Base-by-base conservation (phyloP, 768 basidiomycete genomes). In the Nidula microcarpa region DNA sequence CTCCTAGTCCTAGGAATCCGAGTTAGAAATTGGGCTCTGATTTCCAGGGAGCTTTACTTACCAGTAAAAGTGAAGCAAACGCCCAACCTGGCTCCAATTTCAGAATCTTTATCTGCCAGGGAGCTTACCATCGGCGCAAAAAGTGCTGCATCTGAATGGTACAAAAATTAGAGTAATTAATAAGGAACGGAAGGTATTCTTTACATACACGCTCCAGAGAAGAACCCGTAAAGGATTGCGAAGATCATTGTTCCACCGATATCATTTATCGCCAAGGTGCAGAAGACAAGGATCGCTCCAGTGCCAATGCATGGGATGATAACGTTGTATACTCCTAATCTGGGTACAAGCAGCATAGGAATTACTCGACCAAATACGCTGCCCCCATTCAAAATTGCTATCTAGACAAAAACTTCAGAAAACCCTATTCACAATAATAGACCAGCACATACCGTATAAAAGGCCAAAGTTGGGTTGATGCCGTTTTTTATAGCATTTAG, bases 141-240 rank as follows among this genome's bases (percentile, higher is more conserved):
- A 13, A 82, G 68, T 36, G 71, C 74, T 6, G 68, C 65, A 57
- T 72, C 75, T 75, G 23, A 30, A 41, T 34, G 54, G 53, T 36
- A 59, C 54, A 4, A 58, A 58, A 23, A 67, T 47, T 59, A 43
- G 47, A 37, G 6, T 17, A 6, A 13, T 39, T 35, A 30, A 51
- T 8, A 13, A 11, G 16, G 13, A 30, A 14, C 23, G 39, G 43
- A 34, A n/a, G 43, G 5, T 10, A 3, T 33, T 8, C n/a, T 65
- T 55, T 51, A 68, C 78, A 55, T 69, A 71, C 69, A 82, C 57
- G 59, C 55, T 14, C 79, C 80, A 34, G 70, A 65, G 53, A 79
- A 80, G 55, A 78, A 78, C 6, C 80, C 81, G 56, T 70, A 81
- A 1, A 75, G 43, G 10, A 70, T 59, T 4, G 72, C 72, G 50